Conservation (phyloP, 345 rosid genomes). For the Citrus sinensis region DNA sequence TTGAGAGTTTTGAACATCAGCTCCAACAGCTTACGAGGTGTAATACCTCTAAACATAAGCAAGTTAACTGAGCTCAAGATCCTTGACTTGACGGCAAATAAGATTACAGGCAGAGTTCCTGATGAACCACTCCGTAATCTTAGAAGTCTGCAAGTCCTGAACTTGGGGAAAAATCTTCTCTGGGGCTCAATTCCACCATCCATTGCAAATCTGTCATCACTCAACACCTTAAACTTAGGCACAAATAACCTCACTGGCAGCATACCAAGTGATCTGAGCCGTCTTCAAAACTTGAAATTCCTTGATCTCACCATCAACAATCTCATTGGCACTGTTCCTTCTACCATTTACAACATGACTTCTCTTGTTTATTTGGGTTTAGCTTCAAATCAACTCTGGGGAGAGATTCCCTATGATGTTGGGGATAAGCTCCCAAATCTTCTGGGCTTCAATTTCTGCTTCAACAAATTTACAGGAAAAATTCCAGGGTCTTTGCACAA, state of each 20-base stretch:
- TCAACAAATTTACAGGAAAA: conserved; percentile 24
- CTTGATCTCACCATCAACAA: conserved; percentile 26
- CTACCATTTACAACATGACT: conserved; percentile 26
- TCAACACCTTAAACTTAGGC: conserved; percentile 32
- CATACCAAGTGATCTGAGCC: conserved; percentile 22
- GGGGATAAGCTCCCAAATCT: conserved; percentile 33
- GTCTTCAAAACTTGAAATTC: conserved; percentile 9
- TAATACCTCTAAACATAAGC: conserved; percentile 33
- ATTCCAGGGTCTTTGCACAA: conserved; percentile 27
- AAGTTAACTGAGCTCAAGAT: conserved; percentile 25
- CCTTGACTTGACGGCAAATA: conserved; percentile 39
- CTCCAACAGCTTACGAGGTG: conserved; percentile 35
- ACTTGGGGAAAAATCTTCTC: conserved; percentile 39
- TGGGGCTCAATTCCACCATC: conserved; percentile 37
- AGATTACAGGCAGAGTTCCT: conserved; percentile 31
- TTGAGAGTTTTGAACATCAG: conserved; percentile 40
- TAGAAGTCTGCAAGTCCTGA: conserved; percentile 24
- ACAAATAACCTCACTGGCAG: conserved; percentile 40
- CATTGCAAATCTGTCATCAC: conserved; percentile 39
- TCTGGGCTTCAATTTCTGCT: conserved; percentile 13
- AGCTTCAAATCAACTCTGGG: conserved; percentile 23
- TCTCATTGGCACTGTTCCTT: conserved; percentile 19
- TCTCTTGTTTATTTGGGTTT: conserved; percentile 19
- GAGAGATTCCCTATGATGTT: conserved; percentile 17
- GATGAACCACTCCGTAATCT: conserved; percentile 27